phyloP scores from a whole-genome alignment of 768 basidiomycete genomes.

The Kwoniella shandongensis region DNA sequence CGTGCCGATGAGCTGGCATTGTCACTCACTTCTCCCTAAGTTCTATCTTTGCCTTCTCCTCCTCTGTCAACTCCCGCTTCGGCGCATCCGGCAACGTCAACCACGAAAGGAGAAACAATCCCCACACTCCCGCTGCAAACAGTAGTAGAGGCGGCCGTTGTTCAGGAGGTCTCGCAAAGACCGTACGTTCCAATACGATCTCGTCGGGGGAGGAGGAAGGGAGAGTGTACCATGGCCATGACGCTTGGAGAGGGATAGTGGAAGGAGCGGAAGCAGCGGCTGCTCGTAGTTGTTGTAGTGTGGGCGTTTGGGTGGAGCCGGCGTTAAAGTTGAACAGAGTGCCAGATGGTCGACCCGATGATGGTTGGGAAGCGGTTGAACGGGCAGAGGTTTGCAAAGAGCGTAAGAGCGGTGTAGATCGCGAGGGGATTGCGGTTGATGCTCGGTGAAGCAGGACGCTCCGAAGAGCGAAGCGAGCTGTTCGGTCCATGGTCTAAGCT shows the following conservation, averaged over 20 bases:
- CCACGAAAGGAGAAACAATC: conserved; percentile 13
- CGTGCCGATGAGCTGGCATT: too few species aligned
- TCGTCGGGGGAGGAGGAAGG: conserved; percentile 5
- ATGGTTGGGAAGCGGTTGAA: not conserved
- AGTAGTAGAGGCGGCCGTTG: conserved; percentile 9
- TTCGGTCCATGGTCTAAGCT: too few species aligned
- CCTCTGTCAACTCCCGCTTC: conserved; percentile 7
- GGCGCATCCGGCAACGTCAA: conserved; percentile 4
- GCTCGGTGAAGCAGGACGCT: too few species aligned
- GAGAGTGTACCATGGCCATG: conserved; percentile 20
- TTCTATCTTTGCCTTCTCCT: conserved; percentile 13
- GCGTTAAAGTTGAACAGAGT: not conserved
- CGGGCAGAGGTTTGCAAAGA: too few species aligned
- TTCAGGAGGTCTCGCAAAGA: conserved; percentile 17
- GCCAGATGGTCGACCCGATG: not conserved
- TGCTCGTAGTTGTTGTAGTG: too few species aligned
- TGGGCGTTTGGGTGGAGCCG: not conserved
- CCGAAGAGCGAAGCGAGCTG: too few species aligned
- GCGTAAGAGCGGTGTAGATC: too few species aligned
- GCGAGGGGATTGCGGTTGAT: too few species aligned
- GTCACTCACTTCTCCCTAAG: conserved; percentile 12
- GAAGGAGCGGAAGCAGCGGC: not conserved
- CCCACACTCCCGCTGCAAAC: conserved; percentile 18
- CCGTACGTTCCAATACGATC: conserved; percentile 7
- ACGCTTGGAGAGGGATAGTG: conserved; percentile 8